Evolutionary conservation across 257 asterid species (phyloP), one percentile per base, ranked within the genome.

Genomic region (Ophiorrhiza pumila): DNA sequence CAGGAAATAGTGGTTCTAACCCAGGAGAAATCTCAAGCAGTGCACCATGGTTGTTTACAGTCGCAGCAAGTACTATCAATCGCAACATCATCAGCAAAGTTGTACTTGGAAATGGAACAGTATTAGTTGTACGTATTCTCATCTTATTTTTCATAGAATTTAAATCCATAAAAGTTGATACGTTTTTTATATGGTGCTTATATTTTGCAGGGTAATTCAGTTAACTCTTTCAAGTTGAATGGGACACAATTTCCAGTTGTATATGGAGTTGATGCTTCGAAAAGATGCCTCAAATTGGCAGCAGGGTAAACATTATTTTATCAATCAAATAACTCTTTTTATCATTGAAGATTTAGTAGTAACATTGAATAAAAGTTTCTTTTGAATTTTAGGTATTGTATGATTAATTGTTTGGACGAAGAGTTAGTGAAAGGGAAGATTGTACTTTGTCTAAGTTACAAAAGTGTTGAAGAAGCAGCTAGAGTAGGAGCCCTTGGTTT

Each of bases 1-100:
- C 74, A 0, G 67, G 46, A 61, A 61, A 61, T 34, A 17, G 27
- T 7, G 74, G 74, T 5, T 37, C 53, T 55, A 1, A 0, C 12
- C 3, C 9, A 7, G 68, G 68, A 0, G 8, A 0, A 23, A 37
- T 17, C 13, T 0, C 65, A 3, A 70, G 74, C 29, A 27, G 7
- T 17, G 76, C 76, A 7, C 76, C 76, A 9, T 71, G 76, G 76
- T 17, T 58, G 52, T 41, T 71, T 14, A 56, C 27, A 29, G 58
- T 71, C 6, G 76, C 76, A 23, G 76, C 76, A 23, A 60, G 76
- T 20, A 71, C 43, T 4, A 71, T 34, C 0, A 31, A 45, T 60
- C 68, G 76, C 34, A 29, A 59, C 4, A 58, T 71, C 52, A 17
- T 71, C 22, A 42, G 35, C 43, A 71, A 71, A 42, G 76, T 71